Conservation (phyloP, 2,329 filamentous ascomycete genomes). For the Aspergillus sp. region DNA sequence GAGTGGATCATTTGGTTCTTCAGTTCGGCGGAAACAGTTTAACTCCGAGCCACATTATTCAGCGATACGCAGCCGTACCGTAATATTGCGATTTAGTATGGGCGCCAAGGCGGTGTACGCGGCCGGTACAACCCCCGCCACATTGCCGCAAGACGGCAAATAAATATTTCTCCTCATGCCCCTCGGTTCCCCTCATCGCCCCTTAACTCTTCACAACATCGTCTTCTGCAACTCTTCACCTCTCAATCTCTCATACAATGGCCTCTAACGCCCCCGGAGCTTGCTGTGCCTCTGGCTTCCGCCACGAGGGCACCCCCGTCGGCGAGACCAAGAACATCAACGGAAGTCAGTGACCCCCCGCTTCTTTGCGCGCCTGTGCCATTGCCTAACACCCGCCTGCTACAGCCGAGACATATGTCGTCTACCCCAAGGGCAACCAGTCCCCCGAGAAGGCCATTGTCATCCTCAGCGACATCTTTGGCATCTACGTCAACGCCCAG, state of each 20-base stretch:
- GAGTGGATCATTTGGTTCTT: too few relatives aligned
- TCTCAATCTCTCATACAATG: constrained; percentile 37
- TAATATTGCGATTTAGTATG: too few relatives aligned
- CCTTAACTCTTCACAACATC: background rate
- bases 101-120: too few relatives aligned
- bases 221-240: background rate
- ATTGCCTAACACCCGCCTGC: background rate
- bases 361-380: background rate
- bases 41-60: too few relatives aligned
- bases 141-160: too few relatives aligned
- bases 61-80: too few relatives aligned
- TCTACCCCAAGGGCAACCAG: constrained; percentile 53
- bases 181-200: background rate
- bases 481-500: constrained; percentile 60
- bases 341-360: constrained; percentile 37
- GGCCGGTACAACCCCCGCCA: too few relatives aligned
- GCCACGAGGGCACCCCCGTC: constrained; percentile 51
- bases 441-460: constrained; percentile 56
- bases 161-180: too few relatives aligned
- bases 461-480: constrained; percentile 60
- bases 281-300: constrained; percentile 52
- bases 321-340: constrained; percentile 51
- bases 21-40: too few relatives aligned
- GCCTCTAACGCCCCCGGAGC: constrained; percentile 51
- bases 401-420: constrained; percentile 56